Evolutionary conservation across 257 asterid species (phyloP), one percentile per base, ranked within the genome.

Genomic region (Solanum virginianum): DNA sequence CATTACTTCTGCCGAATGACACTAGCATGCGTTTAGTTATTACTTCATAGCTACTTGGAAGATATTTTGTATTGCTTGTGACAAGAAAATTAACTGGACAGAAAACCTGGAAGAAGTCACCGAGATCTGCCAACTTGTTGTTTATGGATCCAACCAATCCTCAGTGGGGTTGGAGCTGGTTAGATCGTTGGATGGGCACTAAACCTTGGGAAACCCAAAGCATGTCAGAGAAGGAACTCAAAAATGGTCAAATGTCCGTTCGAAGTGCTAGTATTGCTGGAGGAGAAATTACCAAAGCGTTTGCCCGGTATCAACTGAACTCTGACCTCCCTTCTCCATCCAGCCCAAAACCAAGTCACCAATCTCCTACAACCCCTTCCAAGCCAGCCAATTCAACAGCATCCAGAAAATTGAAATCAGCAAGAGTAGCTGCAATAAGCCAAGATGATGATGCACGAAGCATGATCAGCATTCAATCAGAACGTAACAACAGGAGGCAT

Each of bases 101-200:
- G 98, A 97, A 95, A 93, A 91, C 93, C 8, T 94, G 98, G 99
- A 97, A 95, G 92, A 94, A 95, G 89, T 91, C 98, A 22, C 85
- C 92, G 43, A 93, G 91, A 87, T 79, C 96, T 36, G 84, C 90
- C n/a, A 97, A 91, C 94, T 87, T 95, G 77, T 86, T 94, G 65
- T 97, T 95, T 90, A 95, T 94, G 96, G 99, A 97, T 80, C 99
- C 98, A 6, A 93, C 96, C 4, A 97, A 97, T 88, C 98, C 98
- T 81, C 98, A 95, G 60, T 97, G 99, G 99, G 99, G 99, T 7
- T 97, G 99, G 99, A 97, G 99, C 91, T 97, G 99, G 98, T 81
- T 97, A 74, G 99, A 97, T 84, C 93, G 98, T 7, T 95, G 95
- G 95, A 95, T 93, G 98, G 97, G 98, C 22, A 90, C 97, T 75